Percentiles rank a stretch among this genome's conserved stretches.
These are phyloP conservation scores for Entophlyctis luteolus DNA, from an alignment of 192 early-diverging fungal species.

Conservation along the genomic window DNA sequence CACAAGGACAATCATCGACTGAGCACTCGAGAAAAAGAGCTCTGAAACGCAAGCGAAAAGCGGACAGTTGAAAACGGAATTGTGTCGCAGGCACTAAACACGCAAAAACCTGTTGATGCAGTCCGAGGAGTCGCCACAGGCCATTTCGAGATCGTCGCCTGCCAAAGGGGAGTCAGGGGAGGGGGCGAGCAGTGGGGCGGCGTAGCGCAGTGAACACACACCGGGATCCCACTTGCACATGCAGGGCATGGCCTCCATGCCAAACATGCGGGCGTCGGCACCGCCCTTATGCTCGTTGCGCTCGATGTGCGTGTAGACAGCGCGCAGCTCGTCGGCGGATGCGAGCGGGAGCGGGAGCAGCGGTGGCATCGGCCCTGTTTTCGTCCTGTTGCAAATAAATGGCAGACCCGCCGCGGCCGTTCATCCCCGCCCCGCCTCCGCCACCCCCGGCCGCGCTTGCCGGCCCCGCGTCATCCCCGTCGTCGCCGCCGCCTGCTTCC, in stretches of 20 bases:
- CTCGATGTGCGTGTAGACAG: slow-evolving; percentile 62
- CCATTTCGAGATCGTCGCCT: slow-evolving; percentile 53
- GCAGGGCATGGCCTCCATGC: slow-evolving; percentile 72
- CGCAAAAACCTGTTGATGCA: slow-evolving; percentile 84
- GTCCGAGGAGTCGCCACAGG: slow-evolving; percentile 82
- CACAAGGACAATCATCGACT: slow-evolving; percentile 81
- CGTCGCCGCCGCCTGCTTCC: no score
- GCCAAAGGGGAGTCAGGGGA: background rate
- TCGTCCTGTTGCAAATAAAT: no score
- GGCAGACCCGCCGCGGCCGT: no score
- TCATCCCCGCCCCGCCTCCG: no score
- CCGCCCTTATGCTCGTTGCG: slow-evolving; percentile 67
- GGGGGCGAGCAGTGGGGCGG: background rate
- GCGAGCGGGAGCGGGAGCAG: no score
- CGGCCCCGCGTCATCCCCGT: no score
- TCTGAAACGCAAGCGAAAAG: slow-evolving; percentile 22
- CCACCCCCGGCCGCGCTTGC: no score
- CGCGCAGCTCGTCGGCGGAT: slow-evolving; percentile 48
- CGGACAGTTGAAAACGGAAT: slow-evolving; percentile 69
- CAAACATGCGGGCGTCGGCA: slow-evolving; percentile 64
- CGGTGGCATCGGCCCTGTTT: no score
- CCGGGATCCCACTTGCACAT: slow-evolving; percentile 71
- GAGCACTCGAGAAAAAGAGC: slow-evolving; percentile 89
- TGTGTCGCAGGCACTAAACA: slow-evolving; percentile 76
- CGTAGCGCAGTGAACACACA: slow-evolving; percentile 2